phyloP scores from a whole-genome alignment of 306 rosid genomes.

The Vigna reflexopilosa region DNA sequence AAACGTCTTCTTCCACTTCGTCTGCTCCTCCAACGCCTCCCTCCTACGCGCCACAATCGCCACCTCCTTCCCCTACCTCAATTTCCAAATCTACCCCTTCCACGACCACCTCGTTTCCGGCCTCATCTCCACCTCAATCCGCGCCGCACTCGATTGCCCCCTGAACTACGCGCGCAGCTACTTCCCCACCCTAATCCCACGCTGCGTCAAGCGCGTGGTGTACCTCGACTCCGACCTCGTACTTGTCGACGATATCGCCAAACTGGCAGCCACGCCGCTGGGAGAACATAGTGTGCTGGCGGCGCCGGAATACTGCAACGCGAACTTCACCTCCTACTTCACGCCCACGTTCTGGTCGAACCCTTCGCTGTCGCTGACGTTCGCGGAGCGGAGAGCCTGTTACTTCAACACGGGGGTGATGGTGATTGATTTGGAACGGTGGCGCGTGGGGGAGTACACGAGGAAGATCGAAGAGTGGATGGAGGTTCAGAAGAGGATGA shows the following conservation, averaged over 20 bases:
- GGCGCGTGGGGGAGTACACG: conserved; percentile 83
- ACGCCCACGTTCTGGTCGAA: conserved; percentile 85
- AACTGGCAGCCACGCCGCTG: conserved; percentile 70
- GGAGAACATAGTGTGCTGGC: conserved; percentile 58
- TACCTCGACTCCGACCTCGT: conserved; percentile 93
- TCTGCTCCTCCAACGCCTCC: conserved; percentile 63
- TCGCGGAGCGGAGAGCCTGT: conserved; percentile 68
- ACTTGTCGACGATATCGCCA: conserved; percentile 85
- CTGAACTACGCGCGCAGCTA: conserved; percentile 89
- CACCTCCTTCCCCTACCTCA: conserved; percentile 79
- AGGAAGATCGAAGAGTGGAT: conserved; percentile 90
- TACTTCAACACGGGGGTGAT: conserved; percentile 98
- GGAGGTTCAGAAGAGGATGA: conserved; percentile 86
- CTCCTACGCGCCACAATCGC: conserved; percentile 62
- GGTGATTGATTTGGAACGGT: conserved; percentile 85
- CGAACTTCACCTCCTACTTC: conserved; percentile 86
- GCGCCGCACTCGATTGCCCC: conserved; percentile 92
- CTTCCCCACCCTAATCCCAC: conserved; percentile 65
- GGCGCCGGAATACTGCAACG: conserved; percentile 96
- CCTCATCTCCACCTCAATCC: conserved; percentile 87
- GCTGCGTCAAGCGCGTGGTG: conserved; percentile 76
- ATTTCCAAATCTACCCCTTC: conserved; percentile 74
- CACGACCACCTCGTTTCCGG: conserved; percentile 62
- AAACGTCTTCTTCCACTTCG: conserved; percentile 80
- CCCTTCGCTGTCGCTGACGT: conserved; percentile 73